Evolutionary conservation across 805 yeast species (phyloP), one percentile per base, ranked within the genome.

Genomic region (Cyberlindnera bimundalis): DNA sequence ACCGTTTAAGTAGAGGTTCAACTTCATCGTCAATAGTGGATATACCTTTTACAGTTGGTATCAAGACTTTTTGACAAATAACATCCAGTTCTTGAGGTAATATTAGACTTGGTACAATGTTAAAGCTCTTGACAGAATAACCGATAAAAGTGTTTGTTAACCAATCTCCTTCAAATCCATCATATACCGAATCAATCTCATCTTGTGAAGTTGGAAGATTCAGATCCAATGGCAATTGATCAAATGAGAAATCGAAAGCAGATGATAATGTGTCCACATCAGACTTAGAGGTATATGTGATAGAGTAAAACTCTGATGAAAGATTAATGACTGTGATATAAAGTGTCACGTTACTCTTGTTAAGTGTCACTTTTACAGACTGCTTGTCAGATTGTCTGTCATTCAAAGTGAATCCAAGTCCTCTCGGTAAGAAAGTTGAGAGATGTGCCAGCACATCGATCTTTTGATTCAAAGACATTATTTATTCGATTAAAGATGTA

Each of bases 381-480:
- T 25, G 29, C 6, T 33, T 31, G 16, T 33, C 40, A 6, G 27
- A 11, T 5, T 19, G 14, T 16, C 14, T 25, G 9, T 11, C 17
- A 15, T 21, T n/a, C 3, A 39, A 24, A 19, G 18, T 18, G 15
- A 29, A 41, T 6, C 47, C 45, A 16, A 45, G 18, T 9, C 27
- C 21, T 3, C 43, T 18, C 23, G 44, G 44, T 4, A 40, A 16
- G 15, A 32, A 34, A n/a, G 49, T 29, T 8, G 46, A 29, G 9
- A 35, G 24, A 17, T 28, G 34, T 15, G 45, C 45, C 18, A 45
- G 27, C 6, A 41, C 39, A 6, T 35, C 39, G 9, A 15, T 31
- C 14, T 18, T 26, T 2, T 29, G 29, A 7, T 25, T 27, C n/a
- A n/a, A n/a, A n/a, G n/a, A n/a, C n/a, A n/a, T n/a, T n/a, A n/a